Base-by-base conservation (phyloP, 2,329 filamentous ascomycete species). In the Mariannaea elegans region DNA sequence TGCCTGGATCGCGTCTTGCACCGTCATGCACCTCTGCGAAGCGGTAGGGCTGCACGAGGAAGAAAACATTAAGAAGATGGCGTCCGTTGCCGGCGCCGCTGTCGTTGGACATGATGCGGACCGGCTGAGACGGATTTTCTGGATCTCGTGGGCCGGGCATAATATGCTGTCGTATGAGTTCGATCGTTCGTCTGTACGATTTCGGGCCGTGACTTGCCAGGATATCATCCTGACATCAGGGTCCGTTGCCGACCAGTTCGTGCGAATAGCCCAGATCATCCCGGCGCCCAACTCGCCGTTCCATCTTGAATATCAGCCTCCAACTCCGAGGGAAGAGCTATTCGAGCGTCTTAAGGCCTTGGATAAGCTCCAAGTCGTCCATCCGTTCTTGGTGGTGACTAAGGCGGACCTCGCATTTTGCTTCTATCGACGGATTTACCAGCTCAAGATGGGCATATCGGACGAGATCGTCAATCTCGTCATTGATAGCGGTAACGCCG, bases 1-100 rank as follows among this genome's bases (percentile, higher is more conserved):
- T 47, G 64, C 67, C 27, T 68, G 67, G 67, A 59, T 69, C 21
- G 65, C 64, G 14, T 65, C 67, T 13, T 69, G 67, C 48, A 66
- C 64, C 0, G n/a, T 32, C 6, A 61, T 69, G 67, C 67, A 69
- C 46, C 56, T 69, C 3, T 53, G 38, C 27, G 67, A 69, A 50
- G 67, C 64, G 2, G 47, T 67, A 29, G 67, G 67, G 19, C 56
- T 68, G 45, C 65, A 69, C 47, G 46, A 65, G 23, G 64, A 68
- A 21, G 65, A 64, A 8, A 69, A 66, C 10, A 68, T 69, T 32
- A 42, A 57, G 23, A 63, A 66, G 56, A 65, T 66, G 51, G 61
- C 61, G 16, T 54, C 59, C 14, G 44, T 63, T n/a, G 36, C 63
- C 3, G 52, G 53, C 32, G 61, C 64, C 24, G 51, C 59, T 29